These are phyloP conservation scores for Opeltia flavorubescens DNA, from an alignment of 495 filamentous ascomycete genomes.

Conservation along the genomic window DNA sequence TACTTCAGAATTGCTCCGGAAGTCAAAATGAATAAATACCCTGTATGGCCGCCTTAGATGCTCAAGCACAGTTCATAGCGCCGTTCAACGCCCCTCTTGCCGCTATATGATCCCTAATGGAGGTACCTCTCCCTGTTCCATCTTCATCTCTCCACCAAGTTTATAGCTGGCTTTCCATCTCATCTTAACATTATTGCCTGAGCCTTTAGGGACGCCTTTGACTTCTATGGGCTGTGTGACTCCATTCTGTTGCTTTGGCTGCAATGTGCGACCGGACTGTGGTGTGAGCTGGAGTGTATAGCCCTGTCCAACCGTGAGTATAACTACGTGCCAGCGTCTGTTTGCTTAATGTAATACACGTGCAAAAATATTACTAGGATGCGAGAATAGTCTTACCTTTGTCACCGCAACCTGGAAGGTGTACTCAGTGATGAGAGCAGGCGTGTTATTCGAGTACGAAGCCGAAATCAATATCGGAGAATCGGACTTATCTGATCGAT, in stretches of 20 bases:
- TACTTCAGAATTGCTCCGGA: no score
- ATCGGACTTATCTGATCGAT: slow-evolving; percentile 27
- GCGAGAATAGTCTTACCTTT: slow-evolving; percentile 44
- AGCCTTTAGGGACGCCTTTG: slow-evolving; percentile 52
- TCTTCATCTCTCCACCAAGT: slow-evolving; percentile 45
- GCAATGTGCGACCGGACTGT: slow-evolving; percentile 63
- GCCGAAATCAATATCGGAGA: slow-evolving; percentile 39
- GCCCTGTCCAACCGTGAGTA: slow-evolving; percentile 33
- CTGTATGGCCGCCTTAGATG: no score
- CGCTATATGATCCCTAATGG: slow-evolving; percentile 48
- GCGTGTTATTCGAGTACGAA: slow-evolving; percentile 64
- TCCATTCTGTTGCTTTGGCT: slow-evolving; percentile 57
- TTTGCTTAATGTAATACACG: no score
- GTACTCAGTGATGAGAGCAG: slow-evolving; percentile 56
- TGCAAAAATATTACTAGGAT: no score
- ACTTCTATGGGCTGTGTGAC: slow-evolving; percentile 75
- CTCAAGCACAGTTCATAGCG: not conserved
- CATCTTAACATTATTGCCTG: slow-evolving; percentile 68
- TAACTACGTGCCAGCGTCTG: slow-evolving; percentile 1
- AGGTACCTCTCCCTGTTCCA: slow-evolving; percentile 84
- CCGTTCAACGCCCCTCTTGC: not conserved
- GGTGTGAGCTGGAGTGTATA: slow-evolving; percentile 70
- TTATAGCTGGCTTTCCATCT: slow-evolving; percentile 77
- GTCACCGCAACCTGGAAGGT: slow-evolving; percentile 89
- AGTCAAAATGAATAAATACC: no score